Conservation (phyloP, 2,329 filamentous ascomycete genomes). For the Diaporthe destruens region DNA sequence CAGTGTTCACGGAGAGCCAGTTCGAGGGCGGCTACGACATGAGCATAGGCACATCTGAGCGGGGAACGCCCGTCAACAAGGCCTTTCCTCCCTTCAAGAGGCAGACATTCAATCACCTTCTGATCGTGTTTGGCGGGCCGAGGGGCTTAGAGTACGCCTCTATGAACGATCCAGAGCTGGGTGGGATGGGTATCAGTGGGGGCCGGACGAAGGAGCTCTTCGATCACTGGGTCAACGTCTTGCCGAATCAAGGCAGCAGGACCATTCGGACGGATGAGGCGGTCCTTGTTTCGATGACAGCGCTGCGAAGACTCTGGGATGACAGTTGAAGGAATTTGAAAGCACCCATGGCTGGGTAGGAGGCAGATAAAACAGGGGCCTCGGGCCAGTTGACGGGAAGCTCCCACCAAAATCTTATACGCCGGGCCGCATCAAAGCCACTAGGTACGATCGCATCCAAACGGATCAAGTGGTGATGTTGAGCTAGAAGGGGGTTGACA, state of each 20-base stretch:
- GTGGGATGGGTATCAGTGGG: slow-evolving; percentile 72
- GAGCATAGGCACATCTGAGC: slow-evolving; percentile 86
- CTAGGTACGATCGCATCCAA: not conserved
- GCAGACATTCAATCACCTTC: slow-evolving; percentile 74
- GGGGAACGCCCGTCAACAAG: slow-evolving; percentile 67
- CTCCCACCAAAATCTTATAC: not conserved
- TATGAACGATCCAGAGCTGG: slow-evolving; percentile 68
- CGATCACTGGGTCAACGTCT: slow-evolving; percentile 85
- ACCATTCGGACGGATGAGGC: slow-evolving; percentile 89
- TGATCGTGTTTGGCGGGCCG: slow-evolving; percentile 86
- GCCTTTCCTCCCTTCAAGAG: slow-evolving; percentile 59
- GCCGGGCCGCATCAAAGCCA: not conserved
- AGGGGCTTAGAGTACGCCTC: slow-evolving; percentile 83
- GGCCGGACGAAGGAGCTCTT: slow-evolving; percentile 78
- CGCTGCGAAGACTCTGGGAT: slow-evolving; percentile 71
- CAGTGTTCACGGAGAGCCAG: slow-evolving; percentile 81
- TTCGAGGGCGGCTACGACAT: slow-evolving; percentile 85
- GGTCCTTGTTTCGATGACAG: slow-evolving; percentile 80
- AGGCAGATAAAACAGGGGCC: not conserved
- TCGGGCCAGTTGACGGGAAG: not conserved
- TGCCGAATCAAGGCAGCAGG: slow-evolving; percentile 83
- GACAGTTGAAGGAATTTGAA: slow-evolving; percentile 43
- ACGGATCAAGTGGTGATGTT: not conserved
- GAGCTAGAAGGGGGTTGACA: not conserved
- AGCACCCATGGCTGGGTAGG: not conserved